These are phyloP conservation scores for Aspergillus egyptiacus DNA, from an alignment of 495 filamentous ascomycete genomes.

Conservation along the genomic window DNA sequence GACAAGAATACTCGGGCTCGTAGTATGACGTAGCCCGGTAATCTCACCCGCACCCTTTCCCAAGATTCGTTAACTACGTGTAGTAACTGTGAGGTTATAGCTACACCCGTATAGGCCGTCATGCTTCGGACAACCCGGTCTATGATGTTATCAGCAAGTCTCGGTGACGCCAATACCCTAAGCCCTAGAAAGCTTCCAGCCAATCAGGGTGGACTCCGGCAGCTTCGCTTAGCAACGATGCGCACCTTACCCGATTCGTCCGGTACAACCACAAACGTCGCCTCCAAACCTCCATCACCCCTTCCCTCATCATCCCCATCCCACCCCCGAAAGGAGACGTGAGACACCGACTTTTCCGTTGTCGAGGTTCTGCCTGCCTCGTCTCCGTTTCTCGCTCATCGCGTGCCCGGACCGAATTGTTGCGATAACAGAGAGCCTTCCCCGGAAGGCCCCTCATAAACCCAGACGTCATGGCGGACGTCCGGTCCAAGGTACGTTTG, in stretches of 20 bases:
- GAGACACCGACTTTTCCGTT: conserved; percentile 22
- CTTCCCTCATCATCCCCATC: conserved; percentile 24
- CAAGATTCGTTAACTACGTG: no score
- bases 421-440: conserved; percentile 46
- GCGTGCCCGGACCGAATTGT: conserved; percentile 28
- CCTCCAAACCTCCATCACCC: conserved; percentile 18
- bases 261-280: conserved; percentile 25
- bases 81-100: no score
- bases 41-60: not conserved
- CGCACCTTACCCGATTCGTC: conserved; percentile 25
- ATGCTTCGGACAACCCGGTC: not conserved
- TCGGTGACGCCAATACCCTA: conserved; percentile 28
- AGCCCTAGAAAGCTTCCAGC: conserved; percentile 23
- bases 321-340: conserved; percentile 28
- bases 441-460: conserved; percentile 44
- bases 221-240: conserved; percentile 28
- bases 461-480: conserved; percentile 48
- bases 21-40: conserved; percentile 1
- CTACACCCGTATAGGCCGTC: no score
- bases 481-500: conserved; percentile 47
- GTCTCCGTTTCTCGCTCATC: conserved; percentile 16
- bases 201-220: conserved; percentile 15
- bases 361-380: conserved; percentile 33
- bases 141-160: conserved; percentile 19
- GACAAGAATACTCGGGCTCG: not conserved